Evolutionary conservation across 371 early-diverging fungal species (phyloP).

Genomic region (Actinomortierella wolfii): DNA sequence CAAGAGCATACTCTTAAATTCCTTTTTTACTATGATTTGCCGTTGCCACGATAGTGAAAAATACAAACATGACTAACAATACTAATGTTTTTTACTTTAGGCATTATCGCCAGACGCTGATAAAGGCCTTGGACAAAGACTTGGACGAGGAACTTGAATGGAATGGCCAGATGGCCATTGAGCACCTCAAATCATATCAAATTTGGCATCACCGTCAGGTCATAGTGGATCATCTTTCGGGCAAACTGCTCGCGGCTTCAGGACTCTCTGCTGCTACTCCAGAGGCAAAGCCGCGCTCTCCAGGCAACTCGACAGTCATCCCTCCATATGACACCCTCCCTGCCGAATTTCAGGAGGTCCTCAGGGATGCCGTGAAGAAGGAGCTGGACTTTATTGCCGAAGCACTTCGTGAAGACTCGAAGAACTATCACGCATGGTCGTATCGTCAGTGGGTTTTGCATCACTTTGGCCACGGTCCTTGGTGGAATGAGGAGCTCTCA

Average conservation of each 20-base stretch:
- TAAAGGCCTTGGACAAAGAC: conserved; percentile 68
- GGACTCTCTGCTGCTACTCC: neutral
- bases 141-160: conserved; percentile 77
- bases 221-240: conserved; percentile 64
- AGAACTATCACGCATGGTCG: conserved; percentile 98
- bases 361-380: conserved; percentile 8
- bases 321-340: conserved; percentile 15
- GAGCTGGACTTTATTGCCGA: conserved; percentile 75
- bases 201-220: conserved; percentile 93
- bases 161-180: conserved; percentile 68
- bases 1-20: neutral
- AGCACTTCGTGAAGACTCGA: conserved; percentile 83
- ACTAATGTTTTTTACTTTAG: conserved; percentile 51
- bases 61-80: no score
- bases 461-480: conserved; percentile 56
- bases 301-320: neutral
- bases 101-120: conserved; percentile 84
- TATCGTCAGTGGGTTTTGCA: conserved; percentile 89
- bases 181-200: conserved; percentile 93
- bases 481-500: conserved; percentile 80
- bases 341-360: conserved; percentile 9
- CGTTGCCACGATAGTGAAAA: neutral
- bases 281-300: neutral
- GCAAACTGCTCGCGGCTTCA: conserved; percentile 37
- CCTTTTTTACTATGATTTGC: neutral